phyloP scores from a whole-genome alignment of 495 filamentous ascomycete species.

The Terfezia claveryi region DNA sequence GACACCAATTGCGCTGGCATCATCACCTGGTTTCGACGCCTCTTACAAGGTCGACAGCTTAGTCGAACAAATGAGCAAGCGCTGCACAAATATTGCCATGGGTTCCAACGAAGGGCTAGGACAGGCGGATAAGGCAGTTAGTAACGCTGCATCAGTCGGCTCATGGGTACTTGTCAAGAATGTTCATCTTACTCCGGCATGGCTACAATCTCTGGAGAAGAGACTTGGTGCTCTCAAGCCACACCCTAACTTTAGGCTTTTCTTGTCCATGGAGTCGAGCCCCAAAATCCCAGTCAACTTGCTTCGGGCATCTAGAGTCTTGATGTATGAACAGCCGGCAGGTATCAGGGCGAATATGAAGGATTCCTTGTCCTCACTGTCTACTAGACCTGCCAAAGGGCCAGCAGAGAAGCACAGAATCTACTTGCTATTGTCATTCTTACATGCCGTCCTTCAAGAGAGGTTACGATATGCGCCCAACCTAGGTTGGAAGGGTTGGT shows the following conservation, averaged over 20 bases:
- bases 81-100: constrained; percentile 95
- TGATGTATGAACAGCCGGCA: constrained; percentile 97
- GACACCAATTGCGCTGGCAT: constrained; percentile 75
- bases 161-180: constrained; percentile 98
- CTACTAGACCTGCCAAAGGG: constrained; percentile 47
- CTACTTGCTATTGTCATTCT: constrained; percentile 77
- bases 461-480: constrained; percentile 83
- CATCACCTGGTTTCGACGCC: constrained; percentile 89
- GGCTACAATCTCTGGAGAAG: constrained; percentile 95
- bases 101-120: constrained; percentile 84
- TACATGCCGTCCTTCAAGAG: constrained; percentile 93
- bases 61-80: constrained; percentile 57
- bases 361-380: constrained; percentile 71
- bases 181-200: constrained; percentile 84
- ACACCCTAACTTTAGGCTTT: constrained; percentile 79
- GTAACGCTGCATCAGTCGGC: constrained; percentile 73
- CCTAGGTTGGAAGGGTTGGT: constrained; percentile 95
- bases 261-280: constrained; percentile 94
- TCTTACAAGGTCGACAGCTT: constrained; percentile 95
- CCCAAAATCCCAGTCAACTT: constrained; percentile 95
- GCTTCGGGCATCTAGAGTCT: constrained; percentile 71
- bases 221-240: constrained; percentile 86
- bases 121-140: constrained; percentile 85
- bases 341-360: constrained; percentile 97
- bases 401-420: constrained; percentile 82